Evolutionary conservation across 768 basidiomycete species (phyloP), one percentile per base, ranked within the genome.

Genomic region (Podaxis sp.): DNA sequence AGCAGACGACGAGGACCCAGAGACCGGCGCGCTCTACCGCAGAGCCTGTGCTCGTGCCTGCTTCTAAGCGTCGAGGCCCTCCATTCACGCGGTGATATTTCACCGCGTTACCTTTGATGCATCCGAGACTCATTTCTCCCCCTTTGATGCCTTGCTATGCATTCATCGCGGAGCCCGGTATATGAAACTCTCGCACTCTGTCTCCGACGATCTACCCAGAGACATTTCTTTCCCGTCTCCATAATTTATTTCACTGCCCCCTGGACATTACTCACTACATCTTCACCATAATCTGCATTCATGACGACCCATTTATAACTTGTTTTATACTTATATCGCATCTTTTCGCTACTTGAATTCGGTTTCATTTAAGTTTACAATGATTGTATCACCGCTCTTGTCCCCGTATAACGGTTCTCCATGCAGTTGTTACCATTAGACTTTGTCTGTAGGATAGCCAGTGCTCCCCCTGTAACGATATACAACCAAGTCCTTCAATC

Each of bases 1-100:
- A 39, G 54, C 54, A 12, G 54, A 56, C 5, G 54, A 56, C 24
- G 54, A 56, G 19, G 54, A 56, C 33, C 39, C 54, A 6, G 54
- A 56, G 15, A 40, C 36, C 12, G 54, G 19, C 6, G 36, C n/a
- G 24, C 54, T 56, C 54, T 56, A 56, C n/a, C 54, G 54, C 17
- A 56, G 54, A 19, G 54, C 26, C 9, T 56, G 54, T 19, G 39
- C 54, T 30, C 39, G 38, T 24, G 17, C 52, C 30, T n/a, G 17
- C 24, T 24, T 52, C 28, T 33, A 33, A n/a, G 52, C 15, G 6
- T 36, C 15, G 26, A 30, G 28, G 12, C 6, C 24, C n/a, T 12
- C 17, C 30, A 28, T 52, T 30, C 52, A 3, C 28, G 26, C 52
- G 11, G 15, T 52, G n/a, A 22, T 22, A 49, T 22, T 11, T 49